Percentiles rank a stretch among this genome's conserved stretches.
Evolutionary conservation across 1,139 yeast genomes (phyloP).

Genomic region (Lodderomyces parapsilosis): DNA sequence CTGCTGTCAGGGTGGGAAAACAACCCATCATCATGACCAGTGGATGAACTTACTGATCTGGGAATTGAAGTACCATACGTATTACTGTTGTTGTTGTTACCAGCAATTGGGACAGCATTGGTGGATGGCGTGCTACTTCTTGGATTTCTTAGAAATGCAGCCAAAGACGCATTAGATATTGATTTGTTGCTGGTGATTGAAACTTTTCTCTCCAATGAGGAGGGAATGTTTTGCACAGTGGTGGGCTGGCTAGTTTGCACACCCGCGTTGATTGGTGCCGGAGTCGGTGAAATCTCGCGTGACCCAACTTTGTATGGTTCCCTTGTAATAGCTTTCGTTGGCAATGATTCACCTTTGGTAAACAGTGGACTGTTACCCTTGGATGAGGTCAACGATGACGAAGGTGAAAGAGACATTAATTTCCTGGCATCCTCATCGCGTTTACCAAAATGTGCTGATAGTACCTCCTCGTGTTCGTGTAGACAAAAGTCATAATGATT

Average conservation of each 20-base stretch:
- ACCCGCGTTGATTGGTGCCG: constrained; percentile 31
- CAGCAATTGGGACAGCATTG: constrained; percentile 25
- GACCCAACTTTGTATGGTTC: constrained; percentile 65
- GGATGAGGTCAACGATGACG: constrained; percentile 21
- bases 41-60: constrained; percentile 42
- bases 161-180: constrained; percentile 56
- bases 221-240: constrained; percentile 12
- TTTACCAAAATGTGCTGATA: constrained; percentile 53
- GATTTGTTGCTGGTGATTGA: constrained; percentile 48
- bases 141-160: constrained; percentile 52
- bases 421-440: constrained; percentile 10
- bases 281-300: constrained; percentile 50
- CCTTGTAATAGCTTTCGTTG: constrained; percentile 18
- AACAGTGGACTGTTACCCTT: constrained; percentile 9
- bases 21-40: constrained; percentile 31
- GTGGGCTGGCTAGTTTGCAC: constrained; percentile 8
- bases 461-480: constrained; percentile 62
- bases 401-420: constrained; percentile 26
- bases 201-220: constrained; percentile 40
- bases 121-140: constrained; percentile 37
- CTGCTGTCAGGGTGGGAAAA: constrained; percentile 24
- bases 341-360: constrained; percentile 18
- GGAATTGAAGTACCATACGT: constrained; percentile 28
- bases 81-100: constrained; percentile 10
- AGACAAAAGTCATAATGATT: constrained; percentile 65